phyloP scores from a whole-genome alignment of 148 eudicot genomes.

The Fallopia convolvulus region DNA sequence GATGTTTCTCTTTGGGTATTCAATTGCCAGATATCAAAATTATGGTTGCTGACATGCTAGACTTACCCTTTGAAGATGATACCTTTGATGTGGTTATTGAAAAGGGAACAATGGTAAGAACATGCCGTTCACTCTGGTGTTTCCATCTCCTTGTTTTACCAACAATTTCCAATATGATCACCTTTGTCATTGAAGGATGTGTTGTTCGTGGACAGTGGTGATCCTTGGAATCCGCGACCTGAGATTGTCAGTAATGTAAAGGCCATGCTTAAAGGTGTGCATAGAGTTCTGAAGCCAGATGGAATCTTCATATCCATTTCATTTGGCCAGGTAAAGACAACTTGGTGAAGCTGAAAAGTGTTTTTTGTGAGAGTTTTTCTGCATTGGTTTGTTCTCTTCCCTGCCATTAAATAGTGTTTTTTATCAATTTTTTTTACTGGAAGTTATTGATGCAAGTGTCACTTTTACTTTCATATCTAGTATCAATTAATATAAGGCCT shows the following conservation, averaged over 20 bases:
- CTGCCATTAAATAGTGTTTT: not conserved
- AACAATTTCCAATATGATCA: constrained; percentile 20
- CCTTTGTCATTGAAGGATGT: constrained; percentile 77
- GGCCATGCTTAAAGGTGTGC: constrained; percentile 80
- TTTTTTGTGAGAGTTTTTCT: not conserved
- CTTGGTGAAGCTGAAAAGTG: not conserved
- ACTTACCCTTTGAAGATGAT: constrained; percentile 67
- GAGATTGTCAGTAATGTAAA: constrained; percentile 61
- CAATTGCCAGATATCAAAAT: constrained; percentile 52
- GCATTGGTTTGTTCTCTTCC: not conserved
- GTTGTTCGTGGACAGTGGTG: constrained; percentile 96
- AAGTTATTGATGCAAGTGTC: not conserved
- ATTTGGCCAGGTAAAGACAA: constrained; percentile 76
- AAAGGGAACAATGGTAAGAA: constrained; percentile 95
- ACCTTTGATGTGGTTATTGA: constrained; percentile 88
- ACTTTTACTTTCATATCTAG: not conserved
- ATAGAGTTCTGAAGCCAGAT: constrained; percentile 80
- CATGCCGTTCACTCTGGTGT: not conserved
- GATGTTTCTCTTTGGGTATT: constrained; percentile 1
- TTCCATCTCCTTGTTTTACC: constrained; percentile 10
- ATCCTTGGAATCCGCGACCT: constrained; percentile 88
- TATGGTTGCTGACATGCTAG: constrained; percentile 90
- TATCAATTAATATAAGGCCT: not conserved
- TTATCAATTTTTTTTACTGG: too few species aligned
- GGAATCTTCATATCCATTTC: constrained; percentile 85